Evolutionary conservation across 2,329 filamentous ascomycete species (phyloP), one percentile per base, ranked within the genome.

Genomic region (Aspergillus candidus): DNA sequence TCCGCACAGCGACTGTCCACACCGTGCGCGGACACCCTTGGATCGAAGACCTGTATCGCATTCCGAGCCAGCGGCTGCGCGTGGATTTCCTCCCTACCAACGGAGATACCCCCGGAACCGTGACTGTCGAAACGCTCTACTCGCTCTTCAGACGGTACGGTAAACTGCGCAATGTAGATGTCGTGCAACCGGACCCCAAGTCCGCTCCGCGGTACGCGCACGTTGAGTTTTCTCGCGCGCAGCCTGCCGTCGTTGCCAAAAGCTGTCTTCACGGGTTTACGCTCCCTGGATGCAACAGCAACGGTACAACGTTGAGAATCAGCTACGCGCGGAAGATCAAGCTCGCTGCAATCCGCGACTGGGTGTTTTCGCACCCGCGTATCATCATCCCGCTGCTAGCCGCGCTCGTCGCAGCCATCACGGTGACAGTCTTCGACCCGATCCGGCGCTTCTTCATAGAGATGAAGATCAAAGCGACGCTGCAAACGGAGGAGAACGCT

Each of bases 371-470:
- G 46, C 93, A 98, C 58, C 90, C 91, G 0, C 79, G 89, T 38
- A 87, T 97, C 36, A 86, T 94, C 18, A 84, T 98, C 37, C 91
- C 93, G 0, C 68, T 86, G 1, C 42, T 95, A 2, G 88, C 88
- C 12, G 91, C 89, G 1, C 68, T 97, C 3, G 62, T 95, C 27
- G 89, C 90, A 0, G 83, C 84, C 30, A 72, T 93, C 38, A 94
- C 90, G 0, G 88, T 96, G 14, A 81, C 87, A 1, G 75, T 97
- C 6, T 97, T 98, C 58, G 93, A 98, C 56, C 93, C 93, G 0
- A 90, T 98, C 46, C 82, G 93, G 35, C 90, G 89, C 0, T 93
- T 94, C 61, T 96, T 94, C 58, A 87, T 97, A 68, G 88, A 88
- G 59, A 77, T 84, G 4, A 89, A 95, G 61, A 83, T 98, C 40